These are phyloP conservation scores for Podaxis carcinomalis DNA, from an alignment of 768 basidiomycete species.

Conservation along the genomic window DNA sequence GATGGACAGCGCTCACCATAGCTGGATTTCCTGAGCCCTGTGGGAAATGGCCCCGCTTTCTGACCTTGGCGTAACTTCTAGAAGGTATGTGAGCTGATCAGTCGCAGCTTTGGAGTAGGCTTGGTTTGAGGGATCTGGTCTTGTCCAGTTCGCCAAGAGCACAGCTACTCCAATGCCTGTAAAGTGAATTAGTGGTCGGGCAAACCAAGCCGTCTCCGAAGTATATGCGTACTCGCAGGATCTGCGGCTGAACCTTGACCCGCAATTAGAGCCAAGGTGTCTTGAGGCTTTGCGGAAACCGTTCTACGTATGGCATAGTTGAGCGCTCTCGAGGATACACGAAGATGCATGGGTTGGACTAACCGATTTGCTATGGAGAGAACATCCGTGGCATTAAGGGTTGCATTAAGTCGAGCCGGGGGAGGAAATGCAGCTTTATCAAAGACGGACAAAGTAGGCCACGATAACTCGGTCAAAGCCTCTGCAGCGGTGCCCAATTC, in stretches of 20 bases:
- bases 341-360: conserved; percentile 10
- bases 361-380: conserved; percentile 36
- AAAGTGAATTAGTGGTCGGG: conserved; percentile 4
- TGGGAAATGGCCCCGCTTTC: conserved; percentile 57
- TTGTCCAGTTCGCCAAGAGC: conserved; percentile 50
- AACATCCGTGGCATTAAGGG: conserved; percentile 34
- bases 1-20: conserved; percentile 34
- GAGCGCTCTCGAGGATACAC: background rate
- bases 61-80: conserved; percentile 39
- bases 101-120: conserved; percentile 38
- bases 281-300: conserved; percentile 30
- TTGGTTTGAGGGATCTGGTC: conserved; percentile 25
- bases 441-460: conserved; percentile 48
- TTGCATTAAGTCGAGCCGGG: conserved; percentile 23
- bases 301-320: conserved; percentile 22
- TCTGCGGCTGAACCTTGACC: conserved; percentile 54
- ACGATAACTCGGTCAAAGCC: conserved; percentile 48
- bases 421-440: conserved; percentile 36
- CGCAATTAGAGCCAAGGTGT: conserved; percentile 37
- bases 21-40: conserved; percentile 44
- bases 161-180: conserved; percentile 50
- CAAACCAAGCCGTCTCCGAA: background rate
- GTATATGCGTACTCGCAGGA: conserved; percentile 43
- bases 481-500: conserved; percentile 56
- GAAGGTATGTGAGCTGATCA: conserved; percentile 45